These are phyloP conservation scores for Venturiaceae sp. DNA, from an alignment of 2,329 filamentous ascomycete species.

Conservation along the genomic window DNA sequence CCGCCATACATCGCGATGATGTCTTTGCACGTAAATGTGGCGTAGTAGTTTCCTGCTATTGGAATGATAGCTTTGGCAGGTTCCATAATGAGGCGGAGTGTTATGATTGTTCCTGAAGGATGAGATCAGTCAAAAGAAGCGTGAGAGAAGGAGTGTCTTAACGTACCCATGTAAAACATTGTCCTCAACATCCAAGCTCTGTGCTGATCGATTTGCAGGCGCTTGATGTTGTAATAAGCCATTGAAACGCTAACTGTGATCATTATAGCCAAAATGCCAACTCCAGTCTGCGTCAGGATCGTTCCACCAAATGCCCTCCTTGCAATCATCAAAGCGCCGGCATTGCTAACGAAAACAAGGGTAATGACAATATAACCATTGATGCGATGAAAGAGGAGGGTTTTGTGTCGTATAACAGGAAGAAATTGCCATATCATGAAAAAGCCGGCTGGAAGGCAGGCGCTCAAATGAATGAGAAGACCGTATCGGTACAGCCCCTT, in stretches of 20 bases:
- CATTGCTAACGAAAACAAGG: slow-evolving; percentile 35
- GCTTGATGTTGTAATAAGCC: slow-evolving; percentile 48
- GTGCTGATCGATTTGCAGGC: slow-evolving; percentile 53
- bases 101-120: slow-evolving; percentile 1
- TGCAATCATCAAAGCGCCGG: slow-evolving; percentile 41
- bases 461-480: slow-evolving; percentile 32
- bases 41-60: neutral
- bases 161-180: slow-evolving; percentile 7
- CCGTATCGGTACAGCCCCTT: slow-evolving; percentile 24
- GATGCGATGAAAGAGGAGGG: slow-evolving; percentile 47
- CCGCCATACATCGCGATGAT: neutral
- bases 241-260: slow-evolving; percentile 35
- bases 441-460: slow-evolving; percentile 28
- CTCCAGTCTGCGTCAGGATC: slow-evolving; percentile 36
- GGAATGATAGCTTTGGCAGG: neutral
- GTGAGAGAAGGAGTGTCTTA: too few species aligned
- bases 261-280: slow-evolving; percentile 35
- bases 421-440: slow-evolving; percentile 33
- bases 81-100: neutral
- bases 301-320: slow-evolving; percentile 44
- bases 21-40: neutral
- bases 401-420: slow-evolving; percentile 34
- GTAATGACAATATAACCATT: slow-evolving; percentile 47
- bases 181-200: slow-evolving; percentile 54
- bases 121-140: too few species aligned